These are phyloP conservation scores for Phlebiopsis flavidoalba DNA, from an alignment of 768 basidiomycete species.

Conservation along the genomic window DNA sequence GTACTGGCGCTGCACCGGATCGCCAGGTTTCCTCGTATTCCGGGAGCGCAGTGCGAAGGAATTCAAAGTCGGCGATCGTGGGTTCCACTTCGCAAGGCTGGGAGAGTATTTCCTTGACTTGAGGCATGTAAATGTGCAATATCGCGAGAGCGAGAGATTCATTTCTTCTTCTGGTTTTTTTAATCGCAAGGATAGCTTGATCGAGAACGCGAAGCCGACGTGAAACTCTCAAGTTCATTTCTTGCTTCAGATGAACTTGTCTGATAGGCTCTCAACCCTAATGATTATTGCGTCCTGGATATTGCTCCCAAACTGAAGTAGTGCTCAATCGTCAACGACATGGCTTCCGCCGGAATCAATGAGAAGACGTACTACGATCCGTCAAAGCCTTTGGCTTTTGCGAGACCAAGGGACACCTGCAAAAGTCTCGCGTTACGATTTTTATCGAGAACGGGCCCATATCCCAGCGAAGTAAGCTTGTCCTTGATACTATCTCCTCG, in stretches of 20 bases:
- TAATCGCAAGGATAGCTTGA: not conserved
- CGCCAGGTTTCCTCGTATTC: not conserved
- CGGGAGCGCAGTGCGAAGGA: not conserved
- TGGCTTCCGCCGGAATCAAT: not conserved
- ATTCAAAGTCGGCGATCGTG: not conserved
- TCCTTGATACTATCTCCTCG: not conserved
- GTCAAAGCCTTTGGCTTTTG: not conserved
- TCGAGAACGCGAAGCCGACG: not conserved
- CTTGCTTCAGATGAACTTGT: not conserved
- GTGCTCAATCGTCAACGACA: no score
- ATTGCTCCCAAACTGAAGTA: not conserved
- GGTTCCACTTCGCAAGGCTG: not conserved
- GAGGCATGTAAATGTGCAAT: not conserved
- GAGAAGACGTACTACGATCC: not conserved
- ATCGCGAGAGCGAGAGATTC: not conserved
- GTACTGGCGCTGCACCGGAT: not conserved
- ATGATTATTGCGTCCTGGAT: not conserved
- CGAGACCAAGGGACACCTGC: not conserved
- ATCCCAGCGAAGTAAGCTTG: not conserved
- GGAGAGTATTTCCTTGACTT: not conserved
- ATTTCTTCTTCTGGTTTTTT: not conserved
- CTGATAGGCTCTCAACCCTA: not conserved
- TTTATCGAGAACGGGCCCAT: not conserved
- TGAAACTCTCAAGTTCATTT: not conserved
- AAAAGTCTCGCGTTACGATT: not conserved